Conservation (phyloP, 129 eudicot species). For the Saposhnikovia divaricata region DNA sequence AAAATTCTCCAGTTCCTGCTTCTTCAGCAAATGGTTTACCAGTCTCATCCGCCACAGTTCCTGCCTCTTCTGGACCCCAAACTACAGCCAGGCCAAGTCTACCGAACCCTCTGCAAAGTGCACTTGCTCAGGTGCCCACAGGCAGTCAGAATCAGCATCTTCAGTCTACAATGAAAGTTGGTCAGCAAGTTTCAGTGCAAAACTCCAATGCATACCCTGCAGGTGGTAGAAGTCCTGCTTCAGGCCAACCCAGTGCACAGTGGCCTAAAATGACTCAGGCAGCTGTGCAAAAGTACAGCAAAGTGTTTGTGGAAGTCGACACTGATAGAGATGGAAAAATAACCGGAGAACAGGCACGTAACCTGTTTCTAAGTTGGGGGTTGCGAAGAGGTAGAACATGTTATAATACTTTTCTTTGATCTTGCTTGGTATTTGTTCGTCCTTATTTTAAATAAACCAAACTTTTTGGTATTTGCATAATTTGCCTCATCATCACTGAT, state of each 20-base stretch:
- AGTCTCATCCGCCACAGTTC: conserved; percentile 33
- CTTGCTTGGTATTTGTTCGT: not conserved
- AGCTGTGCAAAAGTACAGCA: conserved; percentile 73
- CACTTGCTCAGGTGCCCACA: conserved; percentile 28
- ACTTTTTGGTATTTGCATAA: not conserved
- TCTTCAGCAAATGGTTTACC: conserved; percentile 30
- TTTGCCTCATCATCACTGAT: not conserved
- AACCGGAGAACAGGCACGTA: conserved; percentile 72
- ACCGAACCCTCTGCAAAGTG: conserved; percentile 17
- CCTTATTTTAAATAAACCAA: not conserved
- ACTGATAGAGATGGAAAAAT: conserved; percentile 84
- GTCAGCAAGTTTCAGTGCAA: conserved; percentile 39
- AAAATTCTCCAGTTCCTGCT: conserved; percentile 24
- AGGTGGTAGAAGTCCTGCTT: conserved; percentile 30
- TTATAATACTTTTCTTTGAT: not conserved
- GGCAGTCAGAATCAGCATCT: conserved; percentile 33
- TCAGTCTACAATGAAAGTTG: conserved; percentile 32
- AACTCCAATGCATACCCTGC: conserved; percentile 18
- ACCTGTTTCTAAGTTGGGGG: conserved; percentile 82
- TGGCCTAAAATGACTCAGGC: conserved; percentile 85
- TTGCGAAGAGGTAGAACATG: conserved; percentile 60
- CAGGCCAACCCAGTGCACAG: conserved; percentile 39
- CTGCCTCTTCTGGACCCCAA: conserved; percentile 32
- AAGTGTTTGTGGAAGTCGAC: conserved; percentile 81
- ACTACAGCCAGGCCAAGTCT: conserved; percentile 23